Conservation (phyloP, 371 early-diverging fungal genomes). For the Mortierella sp. region DNA sequence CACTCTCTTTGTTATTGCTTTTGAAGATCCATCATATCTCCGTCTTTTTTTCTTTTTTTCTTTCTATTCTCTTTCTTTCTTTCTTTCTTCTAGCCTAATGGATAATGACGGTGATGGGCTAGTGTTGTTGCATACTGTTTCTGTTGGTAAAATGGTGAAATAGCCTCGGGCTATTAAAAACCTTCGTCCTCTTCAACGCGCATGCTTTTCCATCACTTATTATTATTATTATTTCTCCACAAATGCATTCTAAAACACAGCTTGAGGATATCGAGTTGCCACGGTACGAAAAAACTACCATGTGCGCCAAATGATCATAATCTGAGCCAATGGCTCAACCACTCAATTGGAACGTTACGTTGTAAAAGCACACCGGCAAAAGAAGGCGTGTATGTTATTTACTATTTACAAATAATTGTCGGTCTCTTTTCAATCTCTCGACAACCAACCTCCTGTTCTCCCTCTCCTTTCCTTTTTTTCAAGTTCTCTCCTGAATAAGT, state of each 20-base stretch:
- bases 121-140: no score
- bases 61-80: not conserved
- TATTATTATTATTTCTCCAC: not conserved
- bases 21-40: constrained; percentile 1
- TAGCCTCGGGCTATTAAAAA: not conserved
- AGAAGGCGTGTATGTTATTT: no score
- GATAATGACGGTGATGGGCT: not conserved
- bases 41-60: not conserved
- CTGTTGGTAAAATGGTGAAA: no score
- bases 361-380: not conserved
- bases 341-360: not conserved
- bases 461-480: constrained; percentile 1
- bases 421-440: not conserved
- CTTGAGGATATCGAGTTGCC: no score
- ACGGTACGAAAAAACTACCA: not conserved
- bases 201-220: not conserved
- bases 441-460: no score
- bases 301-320: not conserved
- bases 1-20: not conserved
- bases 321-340: not conserved
- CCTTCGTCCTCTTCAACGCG: not conserved
- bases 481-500: constrained; percentile 6
- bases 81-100: not conserved
- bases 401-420: not conserved
- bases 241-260: not conserved